A percentile compares a stretch with the other conserved stretches of the same genome.
These are phyloP conservation scores for Diaporthe sp. DNA, from an alignment of 2,329 filamentous ascomycete genomes.

Conservation along the genomic window DNA sequence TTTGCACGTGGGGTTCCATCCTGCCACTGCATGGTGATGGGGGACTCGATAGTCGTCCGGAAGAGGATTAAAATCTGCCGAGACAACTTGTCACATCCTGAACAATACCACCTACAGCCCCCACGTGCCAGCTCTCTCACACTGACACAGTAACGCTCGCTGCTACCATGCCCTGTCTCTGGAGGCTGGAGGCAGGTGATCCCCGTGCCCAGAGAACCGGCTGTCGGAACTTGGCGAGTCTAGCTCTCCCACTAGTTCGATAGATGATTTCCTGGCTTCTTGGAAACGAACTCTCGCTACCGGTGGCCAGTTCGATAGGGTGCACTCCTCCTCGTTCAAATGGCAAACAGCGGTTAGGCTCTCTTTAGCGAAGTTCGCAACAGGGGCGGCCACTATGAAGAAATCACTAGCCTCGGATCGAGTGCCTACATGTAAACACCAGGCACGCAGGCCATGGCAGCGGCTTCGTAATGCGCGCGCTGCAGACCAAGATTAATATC, in stretches of 20 bases:
- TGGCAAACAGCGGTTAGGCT: neutral
- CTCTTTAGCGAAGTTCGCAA: neutral
- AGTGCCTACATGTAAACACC: neutral
- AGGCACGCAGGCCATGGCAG: neutral
- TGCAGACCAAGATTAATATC: neutral
- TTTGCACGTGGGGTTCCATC: neutral
- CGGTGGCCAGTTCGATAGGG: neutral
- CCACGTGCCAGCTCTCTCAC: slow-evolving; percentile 12
- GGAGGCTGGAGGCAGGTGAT: neutral
- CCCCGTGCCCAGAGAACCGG: slow-evolving; percentile 16
- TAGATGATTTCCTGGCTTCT: neutral
- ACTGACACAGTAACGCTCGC: neutral
- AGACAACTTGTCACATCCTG: neutral
- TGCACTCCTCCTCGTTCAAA: neutral
- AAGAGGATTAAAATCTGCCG: slow-evolving; percentile 14
- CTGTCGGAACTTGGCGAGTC: slow-evolving; percentile 12
- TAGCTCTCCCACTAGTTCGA: neutral
- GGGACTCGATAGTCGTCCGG: neutral
- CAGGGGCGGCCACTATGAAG: neutral
- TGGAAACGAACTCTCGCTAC: neutral
- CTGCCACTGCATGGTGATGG: neutral
- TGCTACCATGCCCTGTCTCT: slow-evolving; percentile 1
- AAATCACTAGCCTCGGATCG: neutral
- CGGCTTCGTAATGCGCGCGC: neutral
- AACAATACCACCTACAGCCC: neutral